Percentiles rank a stretch among this genome's conserved stretches.
phyloP scores from a whole-genome alignment of 768 basidiomycete species.

The Mycena polygramma region DNA sequence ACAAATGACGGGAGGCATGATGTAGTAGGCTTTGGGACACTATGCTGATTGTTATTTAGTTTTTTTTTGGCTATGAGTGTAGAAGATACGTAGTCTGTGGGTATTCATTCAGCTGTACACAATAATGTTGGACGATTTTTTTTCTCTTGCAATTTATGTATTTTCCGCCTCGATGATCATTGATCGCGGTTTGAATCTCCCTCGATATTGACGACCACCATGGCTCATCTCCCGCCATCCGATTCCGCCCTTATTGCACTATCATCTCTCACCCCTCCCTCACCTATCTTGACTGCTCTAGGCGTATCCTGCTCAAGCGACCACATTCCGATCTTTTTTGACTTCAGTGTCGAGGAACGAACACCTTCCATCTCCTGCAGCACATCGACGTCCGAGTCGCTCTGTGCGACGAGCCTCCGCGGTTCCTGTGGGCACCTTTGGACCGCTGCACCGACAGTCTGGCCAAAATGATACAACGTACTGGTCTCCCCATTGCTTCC shows the following conservation, averaged over 20 bases:
- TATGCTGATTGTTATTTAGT: constrained; percentile 25
- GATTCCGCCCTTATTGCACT: constrained; percentile 55
- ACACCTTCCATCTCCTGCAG: background rate
- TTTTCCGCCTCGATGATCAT: too few species aligned
- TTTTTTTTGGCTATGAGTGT: constrained; percentile 3
- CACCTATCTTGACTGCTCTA: constrained; percentile 59
- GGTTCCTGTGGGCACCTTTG: constrained; percentile 46
- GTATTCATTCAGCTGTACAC: background rate
- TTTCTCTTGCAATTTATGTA: too few species aligned
- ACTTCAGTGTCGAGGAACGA: constrained; percentile 37
- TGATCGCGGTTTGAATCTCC: too few species aligned
- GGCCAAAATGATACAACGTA: constrained; percentile 11
- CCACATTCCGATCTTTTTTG: constrained; percentile 65
- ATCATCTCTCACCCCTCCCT: constrained; percentile 56
- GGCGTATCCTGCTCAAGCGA: constrained; percentile 47
- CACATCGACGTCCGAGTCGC: constrained; percentile 8
- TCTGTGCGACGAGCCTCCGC: constrained; percentile 13
- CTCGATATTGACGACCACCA: too few species aligned
- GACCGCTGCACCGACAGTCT: constrained; percentile 38
- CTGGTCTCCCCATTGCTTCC: constrained; percentile 19
- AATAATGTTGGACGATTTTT: too few species aligned
- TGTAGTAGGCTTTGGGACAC: constrained; percentile 16
- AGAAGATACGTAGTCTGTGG: background rate
- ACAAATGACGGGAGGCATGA: constrained; percentile 74
- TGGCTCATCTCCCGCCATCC: constrained; percentile 48